Evolutionary conservation across 805 yeast species (phyloP), one percentile per base, ranked within the genome.

Genomic region (Saccharomycopsis guyanensis): DNA sequence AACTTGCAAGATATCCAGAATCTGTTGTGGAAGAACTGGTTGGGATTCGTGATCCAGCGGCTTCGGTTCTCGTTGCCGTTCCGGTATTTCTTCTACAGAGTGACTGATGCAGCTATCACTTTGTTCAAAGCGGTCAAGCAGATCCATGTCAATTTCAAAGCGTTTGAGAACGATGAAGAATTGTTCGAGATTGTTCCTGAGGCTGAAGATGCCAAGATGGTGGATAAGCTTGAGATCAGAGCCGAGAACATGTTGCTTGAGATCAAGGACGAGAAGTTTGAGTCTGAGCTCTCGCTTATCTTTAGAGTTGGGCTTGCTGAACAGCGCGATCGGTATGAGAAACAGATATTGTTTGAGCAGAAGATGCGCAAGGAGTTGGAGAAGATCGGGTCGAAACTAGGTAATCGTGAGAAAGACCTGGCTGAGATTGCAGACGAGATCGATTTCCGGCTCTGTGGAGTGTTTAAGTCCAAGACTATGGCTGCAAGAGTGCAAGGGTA

Each of bases 231-330:
- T 1, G 63, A 63, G 25, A 46, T 79, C 7, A 66, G 61, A 32
- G 56, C 78, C 0, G 58, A 65, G 3, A 58, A 61, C 1, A 63
- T 79, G 31, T 66, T 71, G 1, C 50, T 80, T 7, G 68, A 70
- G 3, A 64, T 80, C 33, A 84, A 78, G 46, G 80, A 76, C 58
- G 86, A 81, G 57, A 76, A 80, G 1, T 80, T 81, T 57, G 87
- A 81, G 57, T 68, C 70, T 24, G 79, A 79, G 56, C 59, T 81
- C n/a, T 70, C 73, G 2, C 64, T 74, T 56, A 77, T 77, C 29
- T 75, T 62, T 48, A 79, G 78, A 53, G 64, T 78, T 10, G 87
- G 86, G 1, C 46, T 66, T 3, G 57, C 76, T 7, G 86, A 80
- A 51, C 86, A 80, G 50, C 65, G 66, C 40, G 69, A 66, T 39